Evolutionary conservation across 1,139 yeast species (phyloP).

Genomic region (Yamadazyma jaroonii): DNA sequence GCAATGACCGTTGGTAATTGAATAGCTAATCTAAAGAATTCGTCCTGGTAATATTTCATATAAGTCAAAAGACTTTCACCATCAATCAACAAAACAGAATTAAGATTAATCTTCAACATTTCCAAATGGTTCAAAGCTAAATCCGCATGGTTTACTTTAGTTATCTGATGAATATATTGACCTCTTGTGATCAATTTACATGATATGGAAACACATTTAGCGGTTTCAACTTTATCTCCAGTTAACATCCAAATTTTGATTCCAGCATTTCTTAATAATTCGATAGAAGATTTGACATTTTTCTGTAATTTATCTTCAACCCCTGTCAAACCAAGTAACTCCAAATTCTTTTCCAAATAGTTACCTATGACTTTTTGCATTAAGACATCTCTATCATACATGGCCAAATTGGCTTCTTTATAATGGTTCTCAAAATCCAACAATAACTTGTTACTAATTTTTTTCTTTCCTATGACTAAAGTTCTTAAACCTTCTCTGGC

Average conservation of each 20-base stretch:
- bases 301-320: slow-evolving; percentile 94
- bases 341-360: slow-evolving; percentile 79
- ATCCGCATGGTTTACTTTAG: slow-evolving; percentile 59
- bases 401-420: slow-evolving; percentile 69
- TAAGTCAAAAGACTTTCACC: slow-evolving; percentile 84
- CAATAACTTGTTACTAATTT: slow-evolving; percentile 51
- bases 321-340: slow-evolving; percentile 89
- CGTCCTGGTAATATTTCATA: slow-evolving; percentile 58
- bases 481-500: slow-evolving; percentile 98
- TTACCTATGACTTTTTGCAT: slow-evolving; percentile 69
- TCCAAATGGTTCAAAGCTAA: slow-evolving; percentile 74
- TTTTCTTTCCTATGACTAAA: slow-evolving; percentile 84
- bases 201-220: slow-evolving; percentile 93
- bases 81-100: slow-evolving; percentile 84
- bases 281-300: slow-evolving; percentile 89
- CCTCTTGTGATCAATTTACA: slow-evolving; percentile 91
- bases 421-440: slow-evolving; percentile 65
- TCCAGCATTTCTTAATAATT: slow-evolving; percentile 91
- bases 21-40: slow-evolving; percentile 76
- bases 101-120: slow-evolving; percentile 58
- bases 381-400: slow-evolving; percentile 72
- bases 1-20: slow-evolving; percentile 90
- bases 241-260: slow-evolving; percentile 98
- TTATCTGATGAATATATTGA: slow-evolving; percentile 85
- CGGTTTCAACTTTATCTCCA: slow-evolving; percentile 98